A percentile compares a stretch with the other conserved stretches of the same genome.
phyloP scores from a whole-genome alignment of 257 asterid species.

The Thymus mandschuricus region DNA sequence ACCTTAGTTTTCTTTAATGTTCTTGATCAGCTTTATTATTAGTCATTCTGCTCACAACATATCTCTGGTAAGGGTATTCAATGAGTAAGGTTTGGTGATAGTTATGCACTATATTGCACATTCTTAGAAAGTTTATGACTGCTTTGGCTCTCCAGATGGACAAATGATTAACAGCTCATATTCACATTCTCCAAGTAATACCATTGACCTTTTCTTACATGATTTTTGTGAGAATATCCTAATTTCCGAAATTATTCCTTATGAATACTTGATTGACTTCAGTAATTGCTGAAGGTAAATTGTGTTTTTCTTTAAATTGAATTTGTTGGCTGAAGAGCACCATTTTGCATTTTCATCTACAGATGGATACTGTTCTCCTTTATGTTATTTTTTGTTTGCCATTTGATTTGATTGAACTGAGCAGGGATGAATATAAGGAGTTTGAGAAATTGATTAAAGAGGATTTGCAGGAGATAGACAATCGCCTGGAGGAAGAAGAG shows the following conservation, averaged over 20 bases:
- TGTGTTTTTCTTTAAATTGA: background rate
- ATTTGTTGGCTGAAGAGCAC: conserved; percentile 14
- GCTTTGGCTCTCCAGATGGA: conserved; percentile 6
- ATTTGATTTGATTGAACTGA: conserved; percentile 10
- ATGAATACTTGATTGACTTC: background rate
- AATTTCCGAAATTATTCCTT: background rate
- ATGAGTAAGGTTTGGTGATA: background rate
- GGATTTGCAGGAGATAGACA: conserved; percentile 76
- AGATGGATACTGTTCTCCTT: conserved; percentile 3
- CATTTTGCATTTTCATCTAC: conserved; percentile 13
- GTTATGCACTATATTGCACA: background rate
- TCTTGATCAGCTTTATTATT: background rate
- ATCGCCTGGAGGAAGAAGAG: conserved; percentile 98
- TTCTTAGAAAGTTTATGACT: background rate
- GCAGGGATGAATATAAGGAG: conserved; percentile 96
- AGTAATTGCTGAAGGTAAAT: conserved; percentile 9
- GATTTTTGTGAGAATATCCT: conserved; percentile 10
- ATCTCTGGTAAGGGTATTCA: background rate
- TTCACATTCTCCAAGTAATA: conserved; percentile 13
- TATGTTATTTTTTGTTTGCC: background rate
- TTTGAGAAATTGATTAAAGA: conserved; percentile 89
- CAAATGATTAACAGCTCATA: background rate
- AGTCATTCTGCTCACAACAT: conserved; percentile 7
- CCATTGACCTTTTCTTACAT: conserved; percentile 2
- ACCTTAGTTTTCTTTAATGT: background rate